Evolutionary conservation across 1,284 basidiomycete species (phyloP), one percentile per base, ranked within the genome.

Genomic region (Ceratobasidium sp.): DNA sequence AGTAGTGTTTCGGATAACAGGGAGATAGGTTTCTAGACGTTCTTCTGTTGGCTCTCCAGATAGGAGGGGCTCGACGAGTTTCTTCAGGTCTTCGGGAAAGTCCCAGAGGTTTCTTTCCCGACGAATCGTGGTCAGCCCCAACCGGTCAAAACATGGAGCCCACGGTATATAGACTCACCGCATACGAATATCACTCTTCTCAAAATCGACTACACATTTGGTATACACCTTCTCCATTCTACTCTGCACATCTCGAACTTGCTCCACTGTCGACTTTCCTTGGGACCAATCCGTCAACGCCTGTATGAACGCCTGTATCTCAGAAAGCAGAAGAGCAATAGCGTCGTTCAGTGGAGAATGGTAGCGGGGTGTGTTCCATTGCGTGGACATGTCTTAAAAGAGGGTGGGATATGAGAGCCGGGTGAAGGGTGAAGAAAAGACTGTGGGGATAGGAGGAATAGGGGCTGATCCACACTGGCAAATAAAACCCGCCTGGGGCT

Each of bases 321-420:
- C 54, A 7, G 56, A 51, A 22, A 44, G 45, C 14, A 59, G 60
- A 60, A 56, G 45, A 8, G 47, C 57, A 9, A 50, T 59, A 29
- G 56, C 33, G 4, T 36, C 44, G 22, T 44, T 44, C 11, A 62
- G 59, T n/a, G 44, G 59, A 22, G 41, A 45, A 24, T 62, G 31
- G 27, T 62, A 62, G 47, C 33, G 59, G 47, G n/a, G 59, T 45
- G 59, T 44, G 44, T 8, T 19, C 9, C 59, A 62, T 62, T 62
- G 59, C 47, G 36, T 2, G 19, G 8, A n/a, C n/a, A n/a, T n/a
- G n/a, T n/a, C n/a, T n/a, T n/a, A n/a, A n/a, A n/a, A n/a, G n/a
- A n/a, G n/a, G n/a, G n/a, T n/a, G n/a, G n/a, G n/a, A n/a, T n/a
- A n/a, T n/a, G n/a, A n/a, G n/a, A n/a, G n/a, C n/a, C n/a, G n/a